Evolutionary conservation across 805 yeast species (phyloP), one percentile per base, ranked within the genome.

Genomic region (Yamadazyma philogaea): DNA sequence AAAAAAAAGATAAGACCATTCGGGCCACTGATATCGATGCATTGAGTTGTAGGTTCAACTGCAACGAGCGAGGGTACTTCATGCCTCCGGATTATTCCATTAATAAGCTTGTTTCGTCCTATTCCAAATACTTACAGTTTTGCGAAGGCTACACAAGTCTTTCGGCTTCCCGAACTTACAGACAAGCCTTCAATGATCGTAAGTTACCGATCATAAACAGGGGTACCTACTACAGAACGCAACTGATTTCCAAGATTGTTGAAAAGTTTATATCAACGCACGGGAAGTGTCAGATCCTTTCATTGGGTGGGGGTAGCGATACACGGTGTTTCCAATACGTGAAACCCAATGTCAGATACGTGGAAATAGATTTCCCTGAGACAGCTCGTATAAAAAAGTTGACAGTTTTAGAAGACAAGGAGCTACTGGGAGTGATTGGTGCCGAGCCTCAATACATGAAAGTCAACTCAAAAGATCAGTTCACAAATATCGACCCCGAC

Each of bases 281-380:
- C 35, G 44, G 19, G 3, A 34, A 41, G 16, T 61, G 77, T 35
- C 83, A 84, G 54, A 72, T 85, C 12, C 63, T 86, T 1, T 82
- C 88, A 1, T 56, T 85, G n/a, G 95, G 95, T 0, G 82, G 90
- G 2, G 95, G 95, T 4, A 82, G 87, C 12, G 95, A 86, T 53
- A 83, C 93, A 0, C 57, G 91, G 40, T 72, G 76, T 12, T 84
- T 85, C 55, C 59, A 68, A 7, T 46, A 79, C 12, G 57, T 84
- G 31, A 35, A 58, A 4, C 40, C 63, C 36, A 28, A 45, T 7
- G 48, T 82, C 26, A 53, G 51, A 1, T 79, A 80, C 51, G 68
- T 74, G 46, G 95, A 85, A 55, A 55, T 82, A 17, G 95, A 85
- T 59, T 84, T 84, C 54, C 74, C 74, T 7, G 75, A 64, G 31